Evolutionary conservation across 2,329 filamentous ascomycete species (phyloP).

Genomic region (Mariannaea sp.): DNA sequence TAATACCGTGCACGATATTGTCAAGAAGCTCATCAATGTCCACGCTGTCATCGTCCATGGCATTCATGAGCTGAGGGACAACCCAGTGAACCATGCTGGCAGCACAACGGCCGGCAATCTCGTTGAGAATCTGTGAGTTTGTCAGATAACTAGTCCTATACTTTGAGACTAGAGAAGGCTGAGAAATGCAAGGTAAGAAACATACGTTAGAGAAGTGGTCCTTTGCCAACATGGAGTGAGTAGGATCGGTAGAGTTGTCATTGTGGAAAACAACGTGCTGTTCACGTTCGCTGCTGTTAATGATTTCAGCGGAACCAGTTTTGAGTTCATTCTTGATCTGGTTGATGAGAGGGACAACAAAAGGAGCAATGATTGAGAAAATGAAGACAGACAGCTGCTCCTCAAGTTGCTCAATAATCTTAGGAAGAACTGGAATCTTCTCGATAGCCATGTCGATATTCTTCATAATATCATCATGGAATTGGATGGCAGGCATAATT

Average conservation of each 20-base stretch:
- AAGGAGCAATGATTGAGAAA: slow-evolving; percentile 88
- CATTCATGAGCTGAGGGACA: slow-evolving; percentile 85
- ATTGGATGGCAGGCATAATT: slow-evolving; percentile 88
- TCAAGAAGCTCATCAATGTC: slow-evolving; percentile 74
- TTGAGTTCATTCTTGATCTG: slow-evolving; percentile 88
- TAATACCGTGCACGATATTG: slow-evolving; percentile 78
- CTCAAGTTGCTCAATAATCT: slow-evolving; percentile 83
- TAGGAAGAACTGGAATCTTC: slow-evolving; percentile 81
- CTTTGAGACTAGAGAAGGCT: not conserved
- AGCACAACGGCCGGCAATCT: slow-evolving; percentile 82
- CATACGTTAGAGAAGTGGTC: slow-evolving; percentile 87
- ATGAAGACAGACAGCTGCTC: slow-evolving; percentile 89
- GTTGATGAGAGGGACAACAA: slow-evolving; percentile 80
- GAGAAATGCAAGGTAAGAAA: not conserved
- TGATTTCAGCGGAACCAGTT: slow-evolving; percentile 85
- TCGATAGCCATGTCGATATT: slow-evolving; percentile 77
- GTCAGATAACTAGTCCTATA: slow-evolving; percentile 1
- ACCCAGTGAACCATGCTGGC: slow-evolving; percentile 81
- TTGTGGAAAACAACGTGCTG: slow-evolving; percentile 88
- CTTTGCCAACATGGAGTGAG: slow-evolving; percentile 94
- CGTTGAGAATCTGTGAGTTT: slow-evolving; percentile 69
- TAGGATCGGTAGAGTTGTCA: slow-evolving; percentile 77
- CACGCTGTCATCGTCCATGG: slow-evolving; percentile 77
- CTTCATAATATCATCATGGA: slow-evolving; percentile 88
- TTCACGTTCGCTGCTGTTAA: slow-evolving; percentile 80